Conservation (phyloP, 73 alveolate species). For the Tetrahymena thermophila region DNA sequence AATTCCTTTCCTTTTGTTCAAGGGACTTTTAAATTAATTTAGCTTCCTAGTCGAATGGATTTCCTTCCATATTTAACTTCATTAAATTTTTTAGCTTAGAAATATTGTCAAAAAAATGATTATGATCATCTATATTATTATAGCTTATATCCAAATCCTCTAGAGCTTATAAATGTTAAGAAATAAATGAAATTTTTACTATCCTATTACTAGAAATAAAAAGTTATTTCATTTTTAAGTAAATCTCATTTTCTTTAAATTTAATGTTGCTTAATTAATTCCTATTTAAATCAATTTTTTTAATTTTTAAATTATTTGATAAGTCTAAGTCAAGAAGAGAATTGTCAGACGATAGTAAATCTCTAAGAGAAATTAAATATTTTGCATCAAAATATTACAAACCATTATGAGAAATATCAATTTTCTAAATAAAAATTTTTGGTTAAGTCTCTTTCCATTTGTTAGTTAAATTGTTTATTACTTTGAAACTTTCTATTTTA, state of each 20-base stretch:
- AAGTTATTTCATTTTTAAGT: neutral
- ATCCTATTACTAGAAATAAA: neutral
- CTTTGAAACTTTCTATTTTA: neutral
- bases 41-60: neutral
- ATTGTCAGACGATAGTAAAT: neutral
- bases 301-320: neutral
- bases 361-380: neutral
- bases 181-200: neutral
- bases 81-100: neutral
- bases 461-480: neutral
- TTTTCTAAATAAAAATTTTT: neutral
- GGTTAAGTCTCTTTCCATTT: neutral
- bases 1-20: neutral
- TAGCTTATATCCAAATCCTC: neutral
- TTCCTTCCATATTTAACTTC: neutral
- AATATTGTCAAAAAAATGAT: neutral
- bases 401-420: neutral
- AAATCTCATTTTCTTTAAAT: neutral
- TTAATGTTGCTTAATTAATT: neutral
- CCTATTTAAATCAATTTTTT: neutral
- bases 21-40: neutral
- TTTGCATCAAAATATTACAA: neutral
- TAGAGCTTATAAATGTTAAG: neutral
- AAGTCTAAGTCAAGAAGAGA: neutral
- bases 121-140: neutral